These are phyloP conservation scores for Malus fusca DNA, from an alignment of 306 rosid genomes.

Conservation along the genomic window DNA sequence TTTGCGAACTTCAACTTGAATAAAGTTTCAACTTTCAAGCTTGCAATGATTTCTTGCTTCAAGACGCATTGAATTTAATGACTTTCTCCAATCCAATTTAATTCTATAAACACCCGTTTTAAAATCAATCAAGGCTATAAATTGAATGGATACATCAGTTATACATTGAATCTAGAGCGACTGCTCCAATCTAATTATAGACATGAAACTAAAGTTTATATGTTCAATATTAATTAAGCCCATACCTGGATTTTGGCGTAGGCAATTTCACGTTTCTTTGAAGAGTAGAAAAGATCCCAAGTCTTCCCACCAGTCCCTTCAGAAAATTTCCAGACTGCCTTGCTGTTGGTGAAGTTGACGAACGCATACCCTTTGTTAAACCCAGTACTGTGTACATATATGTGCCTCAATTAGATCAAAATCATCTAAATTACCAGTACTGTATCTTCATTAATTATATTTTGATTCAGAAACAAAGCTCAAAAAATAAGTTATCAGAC, in stretches of 20 bases:
- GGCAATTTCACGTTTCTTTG: conserved; percentile 38
- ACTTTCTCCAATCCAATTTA: too few relatives aligned
- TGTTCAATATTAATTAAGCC: neutral
- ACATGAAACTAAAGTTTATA: too few relatives aligned
- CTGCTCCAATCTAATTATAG: too few relatives aligned
- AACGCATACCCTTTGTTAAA: conserved; percentile 64
- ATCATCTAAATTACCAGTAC: too few relatives aligned
- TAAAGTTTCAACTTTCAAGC: too few relatives aligned
- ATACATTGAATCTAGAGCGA: too few relatives aligned
- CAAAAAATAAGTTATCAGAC: neutral
- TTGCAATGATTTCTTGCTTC: too few relatives aligned
- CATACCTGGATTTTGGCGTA: conserved; percentile 48
- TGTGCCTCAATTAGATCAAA: neutral
- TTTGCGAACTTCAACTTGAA: too few relatives aligned
- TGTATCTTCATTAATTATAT: neutral
- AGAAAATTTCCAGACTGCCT: conserved; percentile 43
- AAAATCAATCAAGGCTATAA: too few relatives aligned
- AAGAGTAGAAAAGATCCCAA: conserved; percentile 45
- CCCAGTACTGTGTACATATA: conserved; percentile 23
- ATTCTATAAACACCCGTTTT: too few relatives aligned
- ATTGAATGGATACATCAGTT: too few relatives aligned
- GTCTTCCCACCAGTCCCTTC: conserved; percentile 5
- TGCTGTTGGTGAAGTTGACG: conserved; percentile 47
- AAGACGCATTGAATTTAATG: too few relatives aligned
- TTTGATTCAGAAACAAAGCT: neutral